These are phyloP conservation scores for Salix viminalis DNA, from an alignment of 345 rosid species.

Conservation along the genomic window DNA sequence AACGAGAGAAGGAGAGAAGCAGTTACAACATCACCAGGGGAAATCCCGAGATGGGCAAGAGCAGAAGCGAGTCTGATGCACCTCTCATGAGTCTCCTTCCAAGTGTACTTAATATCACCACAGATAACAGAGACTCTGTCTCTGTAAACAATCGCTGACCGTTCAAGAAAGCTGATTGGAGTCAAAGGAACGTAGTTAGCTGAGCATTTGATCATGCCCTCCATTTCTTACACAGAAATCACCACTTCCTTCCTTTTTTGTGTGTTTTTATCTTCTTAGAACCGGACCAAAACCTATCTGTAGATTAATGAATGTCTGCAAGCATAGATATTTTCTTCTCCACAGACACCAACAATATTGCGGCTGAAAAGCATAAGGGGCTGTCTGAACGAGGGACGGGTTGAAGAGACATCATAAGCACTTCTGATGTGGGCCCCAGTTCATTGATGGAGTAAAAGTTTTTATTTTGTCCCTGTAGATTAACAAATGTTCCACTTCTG, in stretches of 20 bases:
- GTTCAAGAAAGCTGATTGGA: conserved; percentile 57
- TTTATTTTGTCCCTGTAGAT: too few species aligned
- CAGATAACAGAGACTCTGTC: conserved; percentile 40
- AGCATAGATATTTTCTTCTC: background rate
- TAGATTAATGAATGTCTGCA: background rate
- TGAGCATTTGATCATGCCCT: conserved; percentile 42
- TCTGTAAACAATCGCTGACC: conserved; percentile 49
- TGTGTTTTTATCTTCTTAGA: background rate
- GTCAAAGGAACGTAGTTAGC: conserved; percentile 54
- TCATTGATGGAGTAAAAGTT: too few species aligned
- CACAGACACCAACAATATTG: background rate
- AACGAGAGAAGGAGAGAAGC: background rate
- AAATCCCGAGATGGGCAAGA: conserved; percentile 41
- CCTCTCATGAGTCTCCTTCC: conserved; percentile 46
- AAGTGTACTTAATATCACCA: conserved; percentile 48
- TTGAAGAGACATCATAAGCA: too few species aligned
- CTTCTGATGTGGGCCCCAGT: too few species aligned
- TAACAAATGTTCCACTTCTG: too few species aligned
- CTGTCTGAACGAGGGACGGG: too few species aligned
- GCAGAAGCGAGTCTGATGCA: conserved; percentile 63
- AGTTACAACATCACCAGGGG: conserved; percentile 47
- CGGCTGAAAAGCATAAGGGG: background rate
- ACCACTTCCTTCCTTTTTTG: background rate
- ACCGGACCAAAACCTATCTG: background rate
- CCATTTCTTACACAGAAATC: conserved; percentile 18